Evolutionary conservation across 179 eudicot genomes (phyloP), one percentile per base, ranked within the genome.

Genomic region (Spinacia oleracea): DNA sequence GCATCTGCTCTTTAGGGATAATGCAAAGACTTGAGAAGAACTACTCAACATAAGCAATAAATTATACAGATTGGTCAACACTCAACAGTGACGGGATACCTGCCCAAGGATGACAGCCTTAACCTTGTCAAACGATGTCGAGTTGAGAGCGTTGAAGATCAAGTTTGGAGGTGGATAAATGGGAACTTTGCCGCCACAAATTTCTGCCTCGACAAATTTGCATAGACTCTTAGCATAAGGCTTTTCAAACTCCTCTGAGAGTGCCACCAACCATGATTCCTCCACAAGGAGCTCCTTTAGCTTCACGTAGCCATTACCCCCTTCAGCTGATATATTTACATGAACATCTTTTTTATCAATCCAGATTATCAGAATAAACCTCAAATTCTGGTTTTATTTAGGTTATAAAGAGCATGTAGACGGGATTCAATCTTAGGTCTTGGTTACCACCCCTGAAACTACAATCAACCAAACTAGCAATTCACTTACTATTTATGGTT

Each of bases 51-150:
- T 0, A 46, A 35, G 51, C 48, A 46, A 25, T 25, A n/a, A 62
- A 60, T 18, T 21, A 34, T 29, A 43, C 50, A 63, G 31, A 46
- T 71, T 45, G 59, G 68, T 8, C 42, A 75, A 58, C n/a, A 74
- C 51, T 18, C 16, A 60, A 42, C 43, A 4, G 3, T 40, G 6
- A 20, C 27, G 42, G 70, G 50, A 20, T 84, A 93, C 98, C 97
- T 95, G 98, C 35, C 98, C 98, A 77, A 95, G 96, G 73, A 95
- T 90, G 78, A 95, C 97, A 77, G 81, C 95, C 80, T 95, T 95
- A 63, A 95, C 93, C 32, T 79, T 84, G 79, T 93, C 90, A 83
- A 91, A 91, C 0, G 97, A 90, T 78, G 97, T 93, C n/a, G 98
- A 84, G 78, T 93, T 93, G 45, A 95, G 87, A 46, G 98, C 97